These are phyloP conservation scores for Iberis amara DNA, from an alignment of 441 rosid species.

Conservation along the genomic window DNA sequence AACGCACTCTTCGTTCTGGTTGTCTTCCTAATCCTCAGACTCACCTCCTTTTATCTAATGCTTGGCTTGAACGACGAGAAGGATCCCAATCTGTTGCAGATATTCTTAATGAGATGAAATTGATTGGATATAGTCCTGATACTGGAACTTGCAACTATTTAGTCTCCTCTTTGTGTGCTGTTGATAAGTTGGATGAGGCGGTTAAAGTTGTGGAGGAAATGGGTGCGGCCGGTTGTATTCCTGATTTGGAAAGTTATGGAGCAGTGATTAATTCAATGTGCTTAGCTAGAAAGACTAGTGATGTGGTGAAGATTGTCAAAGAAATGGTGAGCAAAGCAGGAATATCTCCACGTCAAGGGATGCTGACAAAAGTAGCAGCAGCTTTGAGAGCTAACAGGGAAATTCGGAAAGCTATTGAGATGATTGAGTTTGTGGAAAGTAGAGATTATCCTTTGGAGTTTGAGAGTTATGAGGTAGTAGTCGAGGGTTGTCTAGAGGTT, in stretches of 20 bases:
- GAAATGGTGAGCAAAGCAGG: slow-evolving; percentile 65
- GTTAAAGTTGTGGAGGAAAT: slow-evolving; percentile 55
- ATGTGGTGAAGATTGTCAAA: slow-evolving; percentile 50
- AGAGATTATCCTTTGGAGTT: slow-evolving; percentile 49
- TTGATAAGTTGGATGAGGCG: slow-evolving; percentile 64
- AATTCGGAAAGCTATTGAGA: slow-evolving; percentile 51
- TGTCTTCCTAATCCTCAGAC: slow-evolving; percentile 55
- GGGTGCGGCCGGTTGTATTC: slow-evolving; percentile 50
- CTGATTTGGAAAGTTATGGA: slow-evolving; percentile 67
- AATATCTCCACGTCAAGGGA: slow-evolving; percentile 60
- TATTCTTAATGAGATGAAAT: slow-evolving; percentile 46
- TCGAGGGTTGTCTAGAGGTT: slow-evolving; percentile 65
- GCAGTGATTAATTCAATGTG: slow-evolving; percentile 47
- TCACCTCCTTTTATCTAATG: slow-evolving; percentile 49
- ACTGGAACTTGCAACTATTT: slow-evolving; percentile 60
- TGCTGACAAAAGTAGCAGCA: slow-evolving; percentile 46
- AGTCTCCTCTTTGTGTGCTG: slow-evolving; percentile 57
- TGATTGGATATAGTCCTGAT: slow-evolving; percentile 66
- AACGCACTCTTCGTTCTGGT: slow-evolving; percentile 69
- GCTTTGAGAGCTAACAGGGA: slow-evolving; percentile 61
- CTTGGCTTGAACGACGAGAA: slow-evolving; percentile 46
- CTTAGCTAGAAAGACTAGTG: slow-evolving; percentile 43
- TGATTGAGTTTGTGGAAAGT: slow-evolving; percentile 63
- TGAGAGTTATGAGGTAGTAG: slow-evolving; percentile 50
- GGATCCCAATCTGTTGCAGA: slow-evolving; percentile 36